A percentile compares a stretch with the other conserved stretches of the same genome.
phyloP scores from a whole-genome alignment of 2,329 filamentous ascomycete species.

The Pseudocercospora pini-densiflorae region DNA sequence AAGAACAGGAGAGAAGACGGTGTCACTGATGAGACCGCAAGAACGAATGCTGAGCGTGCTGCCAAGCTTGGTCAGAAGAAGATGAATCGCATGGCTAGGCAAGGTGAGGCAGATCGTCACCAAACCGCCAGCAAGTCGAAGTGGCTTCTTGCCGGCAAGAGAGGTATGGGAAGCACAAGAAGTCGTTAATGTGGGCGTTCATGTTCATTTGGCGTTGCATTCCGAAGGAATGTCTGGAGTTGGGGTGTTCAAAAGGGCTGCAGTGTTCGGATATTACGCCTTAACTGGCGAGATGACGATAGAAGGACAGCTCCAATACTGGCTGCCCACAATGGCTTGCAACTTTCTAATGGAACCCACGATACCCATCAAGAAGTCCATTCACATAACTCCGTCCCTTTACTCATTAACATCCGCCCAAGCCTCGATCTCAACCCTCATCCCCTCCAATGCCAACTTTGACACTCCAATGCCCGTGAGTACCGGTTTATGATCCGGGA shows the following conservation, averaged over 20 bases:
- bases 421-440: slow-evolving; percentile 11
- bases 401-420: slow-evolving; percentile 7
- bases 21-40: slow-evolving; percentile 68
- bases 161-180: slow-evolving; percentile 84
- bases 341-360: not conserved
- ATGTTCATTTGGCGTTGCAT: not conserved
- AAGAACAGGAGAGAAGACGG: slow-evolving; percentile 76
- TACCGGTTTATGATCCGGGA: slow-evolving; percentile 3
- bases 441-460: slow-evolving; percentile 6
- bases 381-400: not conserved
- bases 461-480: not conserved
- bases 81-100: slow-evolving; percentile 97
- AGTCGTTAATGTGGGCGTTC: slow-evolving; percentile 18
- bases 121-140: slow-evolving; percentile 79
- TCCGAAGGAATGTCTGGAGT: not conserved
- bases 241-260: not conserved
- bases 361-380: too few relatives aligned
- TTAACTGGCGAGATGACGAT: not conserved
- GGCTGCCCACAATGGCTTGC: not conserved
- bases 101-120: slow-evolving; percentile 96
- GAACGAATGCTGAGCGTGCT: slow-evolving; percentile 82
- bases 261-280: not conserved
- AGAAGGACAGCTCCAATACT: not conserved
- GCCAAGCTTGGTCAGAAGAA: slow-evolving; percentile 93
- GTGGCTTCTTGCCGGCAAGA: slow-evolving; percentile 93